phyloP scores from a whole-genome alignment of 1,139 yeast species.

The Pneumocystis canis region DNA sequence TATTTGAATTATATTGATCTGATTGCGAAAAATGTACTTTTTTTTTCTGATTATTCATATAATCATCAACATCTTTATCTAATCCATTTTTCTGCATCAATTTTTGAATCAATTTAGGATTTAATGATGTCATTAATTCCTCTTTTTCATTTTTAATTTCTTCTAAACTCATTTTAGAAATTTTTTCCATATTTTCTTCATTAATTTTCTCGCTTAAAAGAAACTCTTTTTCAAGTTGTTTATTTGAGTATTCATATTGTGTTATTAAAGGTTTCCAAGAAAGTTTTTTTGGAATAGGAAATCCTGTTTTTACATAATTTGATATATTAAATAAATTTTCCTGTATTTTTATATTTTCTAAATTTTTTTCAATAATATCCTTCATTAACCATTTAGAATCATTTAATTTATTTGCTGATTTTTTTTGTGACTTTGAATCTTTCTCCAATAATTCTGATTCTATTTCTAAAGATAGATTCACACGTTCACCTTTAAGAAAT shows the following conservation, averaged over 20 bases:
- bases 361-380: neutral
- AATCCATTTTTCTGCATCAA: slow-evolving; percentile 26
- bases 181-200: slow-evolving; percentile 50
- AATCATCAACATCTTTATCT: neutral
- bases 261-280: neutral
- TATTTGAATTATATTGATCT: slow-evolving; percentile 12
- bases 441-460: neutral
- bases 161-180: slow-evolving; percentile 49
- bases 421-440: neutral
- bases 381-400: neutral
- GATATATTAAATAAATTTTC: neutral
- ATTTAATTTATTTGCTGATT: neutral
- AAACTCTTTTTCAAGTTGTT: neutral
- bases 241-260: neutral
- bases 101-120: slow-evolving; percentile 26
- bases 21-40: slow-evolving; percentile 5
- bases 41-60: neutral
- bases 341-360: neutral
- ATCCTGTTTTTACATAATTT: neutral
- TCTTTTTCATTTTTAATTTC: slow-evolving; percentile 53
- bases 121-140: slow-evolving; percentile 46
- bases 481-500: neutral
- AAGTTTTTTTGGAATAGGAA: neutral
- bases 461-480: neutral
- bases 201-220: slow-evolving; percentile 33